Conservation (phyloP, 306 rosid species). For the Casuarina glauca region DNA sequence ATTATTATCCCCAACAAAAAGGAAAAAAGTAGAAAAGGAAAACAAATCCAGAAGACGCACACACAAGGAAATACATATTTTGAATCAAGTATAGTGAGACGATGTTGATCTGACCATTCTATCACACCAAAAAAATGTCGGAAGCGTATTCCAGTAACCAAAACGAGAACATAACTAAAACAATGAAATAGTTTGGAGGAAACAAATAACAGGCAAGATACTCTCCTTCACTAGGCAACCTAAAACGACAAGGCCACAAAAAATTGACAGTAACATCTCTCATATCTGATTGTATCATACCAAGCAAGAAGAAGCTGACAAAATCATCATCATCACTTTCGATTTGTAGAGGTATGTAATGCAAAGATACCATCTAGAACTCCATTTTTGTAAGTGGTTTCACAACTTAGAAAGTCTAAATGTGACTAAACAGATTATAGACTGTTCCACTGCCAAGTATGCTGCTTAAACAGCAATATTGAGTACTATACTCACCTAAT, state of each 20-base stretch:
- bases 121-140: neutral
- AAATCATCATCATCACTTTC: neutral
- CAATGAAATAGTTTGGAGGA: neutral
- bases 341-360: neutral
- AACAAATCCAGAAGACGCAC: neutral
- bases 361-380: neutral
- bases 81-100: neutral
- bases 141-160: neutral
- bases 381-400: neutral
- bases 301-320: neutral
- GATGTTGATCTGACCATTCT: neutral
- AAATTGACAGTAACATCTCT: neutral
- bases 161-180: neutral
- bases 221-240: neutral
- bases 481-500: neutral
- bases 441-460: neutral
- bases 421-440: neutral
- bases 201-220: neutral
- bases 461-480: neutral
- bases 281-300: neutral
- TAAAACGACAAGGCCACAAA: neutral
- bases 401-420: neutral
- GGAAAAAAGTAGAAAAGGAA: neutral
- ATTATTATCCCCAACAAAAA: slow-evolving; percentile 8
- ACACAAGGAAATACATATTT: neutral